Evolutionary conservation across 192 early-diverging fungal species (phyloP).

Genomic region (Thamnidium elegans): DNA sequence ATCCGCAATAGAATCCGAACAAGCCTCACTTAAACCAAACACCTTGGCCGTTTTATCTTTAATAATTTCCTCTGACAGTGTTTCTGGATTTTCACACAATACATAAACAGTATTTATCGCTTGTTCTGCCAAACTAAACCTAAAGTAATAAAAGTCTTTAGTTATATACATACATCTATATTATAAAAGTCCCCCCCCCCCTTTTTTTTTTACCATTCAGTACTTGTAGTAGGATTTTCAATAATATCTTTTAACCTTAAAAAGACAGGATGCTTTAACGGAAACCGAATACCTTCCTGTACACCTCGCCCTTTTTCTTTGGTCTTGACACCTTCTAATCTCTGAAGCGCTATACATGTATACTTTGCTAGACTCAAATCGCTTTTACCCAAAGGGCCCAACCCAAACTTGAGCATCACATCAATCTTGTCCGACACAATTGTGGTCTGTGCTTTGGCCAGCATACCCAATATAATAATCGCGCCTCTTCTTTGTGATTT

Average conservation of each 20-base stretch:
- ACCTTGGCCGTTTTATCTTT: constrained; percentile 62
- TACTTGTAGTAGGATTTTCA: constrained; percentile 42
- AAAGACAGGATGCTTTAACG: constrained; percentile 59
- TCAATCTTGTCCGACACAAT: constrained; percentile 88
- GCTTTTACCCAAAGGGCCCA: constrained; percentile 77
- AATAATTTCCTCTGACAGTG: constrained; percentile 75
- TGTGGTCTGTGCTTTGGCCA: constrained; percentile 81
- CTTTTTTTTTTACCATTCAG: constrained; percentile 50
- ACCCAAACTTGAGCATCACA: constrained; percentile 74
- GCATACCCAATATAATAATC: constrained; percentile 90
- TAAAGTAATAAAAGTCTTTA: constrained; percentile 34
- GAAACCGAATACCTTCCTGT: constrained; percentile 45
- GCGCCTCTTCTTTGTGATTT: constrained; percentile 79
- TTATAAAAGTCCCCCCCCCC: no score
- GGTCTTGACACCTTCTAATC: constrained; percentile 60
- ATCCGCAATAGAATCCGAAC: no score
- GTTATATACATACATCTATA: no score
- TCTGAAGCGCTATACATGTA: constrained; percentile 91
- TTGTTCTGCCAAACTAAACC: constrained; percentile 93
- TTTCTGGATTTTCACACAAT: constrained; percentile 88
- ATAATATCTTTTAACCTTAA: constrained; percentile 44
- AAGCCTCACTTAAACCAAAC: constrained; percentile 43
- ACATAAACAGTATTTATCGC: constrained; percentile 91
- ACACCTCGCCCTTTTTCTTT: constrained; percentile 57
- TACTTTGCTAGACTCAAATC: constrained; percentile 85